Evolutionary conservation across 2,329 filamentous ascomycete species (phyloP).

Genomic region (Aspergillus fijiensis): DNA sequence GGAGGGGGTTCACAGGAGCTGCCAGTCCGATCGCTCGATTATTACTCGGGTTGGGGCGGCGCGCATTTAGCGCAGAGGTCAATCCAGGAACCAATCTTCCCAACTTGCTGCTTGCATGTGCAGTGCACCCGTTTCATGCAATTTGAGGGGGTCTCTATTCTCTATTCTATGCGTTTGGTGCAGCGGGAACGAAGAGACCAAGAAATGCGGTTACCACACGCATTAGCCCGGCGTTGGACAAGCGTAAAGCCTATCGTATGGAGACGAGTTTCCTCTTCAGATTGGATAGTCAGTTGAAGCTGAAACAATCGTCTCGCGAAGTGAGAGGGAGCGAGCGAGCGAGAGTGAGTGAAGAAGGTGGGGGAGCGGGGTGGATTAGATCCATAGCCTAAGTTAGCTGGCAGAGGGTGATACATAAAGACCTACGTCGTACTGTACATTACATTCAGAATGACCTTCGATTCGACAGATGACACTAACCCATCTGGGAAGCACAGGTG

Average conservation of each 20-base stretch:
- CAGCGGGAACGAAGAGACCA: background rate
- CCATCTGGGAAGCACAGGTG: background rate
- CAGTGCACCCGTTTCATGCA: conserved; percentile 5
- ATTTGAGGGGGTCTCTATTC: background rate
- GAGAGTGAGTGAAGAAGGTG: background rate
- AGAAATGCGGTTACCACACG: background rate
- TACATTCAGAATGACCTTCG: too few species aligned
- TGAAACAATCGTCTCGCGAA: background rate
- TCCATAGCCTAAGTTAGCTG: background rate
- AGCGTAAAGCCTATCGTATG: background rate
- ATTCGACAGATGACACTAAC: background rate
- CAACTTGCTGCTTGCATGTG: conserved; percentile 11
- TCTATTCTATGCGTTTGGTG: background rate
- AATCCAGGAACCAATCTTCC: conserved; percentile 11
- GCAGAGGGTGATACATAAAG: background rate
- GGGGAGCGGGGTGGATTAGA: background rate
- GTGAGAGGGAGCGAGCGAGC: background rate
- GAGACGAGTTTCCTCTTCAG: background rate
- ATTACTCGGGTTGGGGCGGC: background rate
- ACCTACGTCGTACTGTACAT: too few species aligned
- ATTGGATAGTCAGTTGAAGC: background rate
- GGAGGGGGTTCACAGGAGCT: background rate
- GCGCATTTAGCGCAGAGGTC: background rate
- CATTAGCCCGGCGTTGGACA: background rate
- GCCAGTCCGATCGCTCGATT: background rate